Conservation (phyloP, 1,139 yeast genomes). For the Kodamaea derodonti region DNA sequence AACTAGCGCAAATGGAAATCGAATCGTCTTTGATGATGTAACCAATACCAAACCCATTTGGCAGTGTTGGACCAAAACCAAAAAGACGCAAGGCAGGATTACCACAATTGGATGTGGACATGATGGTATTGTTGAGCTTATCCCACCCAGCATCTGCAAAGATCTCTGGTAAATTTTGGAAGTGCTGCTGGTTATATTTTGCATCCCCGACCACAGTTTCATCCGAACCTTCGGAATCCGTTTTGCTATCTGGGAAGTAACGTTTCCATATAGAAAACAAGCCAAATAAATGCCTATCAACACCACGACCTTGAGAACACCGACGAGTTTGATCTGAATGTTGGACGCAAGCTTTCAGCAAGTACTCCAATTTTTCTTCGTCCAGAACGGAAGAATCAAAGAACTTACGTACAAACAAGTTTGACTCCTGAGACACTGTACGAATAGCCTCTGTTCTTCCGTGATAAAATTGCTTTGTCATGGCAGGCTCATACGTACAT, state of each 20-base stretch:
- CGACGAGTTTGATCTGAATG: conserved; percentile 68
- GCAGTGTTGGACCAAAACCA: conserved; percentile 90
- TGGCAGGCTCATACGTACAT: conserved; percentile 93
- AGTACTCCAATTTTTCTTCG: conserved; percentile 54
- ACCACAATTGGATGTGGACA: conserved; percentile 52
- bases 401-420: conserved; percentile 77
- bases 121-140: conserved; percentile 52
- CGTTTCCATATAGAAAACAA: conserved; percentile 86
- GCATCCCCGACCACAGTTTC: conserved; percentile 16
- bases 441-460: conserved; percentile 93
- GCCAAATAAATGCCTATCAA: conserved; percentile 87
- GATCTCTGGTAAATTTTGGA: conserved; percentile 35
- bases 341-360: conserved; percentile 64
- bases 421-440: conserved; percentile 77
- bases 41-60: conserved; percentile 90
- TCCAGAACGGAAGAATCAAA: conserved; percentile 65
- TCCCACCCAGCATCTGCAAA: conserved; percentile 77
- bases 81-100: conserved; percentile 83
- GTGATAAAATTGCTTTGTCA: conserved; percentile 83
- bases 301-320: conserved; percentile 77
- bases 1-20: conserved; percentile 80
- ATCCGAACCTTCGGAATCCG: conserved; percentile 14
- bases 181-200: conserved; percentile 11
- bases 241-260: conserved; percentile 37
- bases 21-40: conserved; percentile 85